Base-by-base conservation (phyloP, 257 asterid species). In the Cruciata laevipes region DNA sequence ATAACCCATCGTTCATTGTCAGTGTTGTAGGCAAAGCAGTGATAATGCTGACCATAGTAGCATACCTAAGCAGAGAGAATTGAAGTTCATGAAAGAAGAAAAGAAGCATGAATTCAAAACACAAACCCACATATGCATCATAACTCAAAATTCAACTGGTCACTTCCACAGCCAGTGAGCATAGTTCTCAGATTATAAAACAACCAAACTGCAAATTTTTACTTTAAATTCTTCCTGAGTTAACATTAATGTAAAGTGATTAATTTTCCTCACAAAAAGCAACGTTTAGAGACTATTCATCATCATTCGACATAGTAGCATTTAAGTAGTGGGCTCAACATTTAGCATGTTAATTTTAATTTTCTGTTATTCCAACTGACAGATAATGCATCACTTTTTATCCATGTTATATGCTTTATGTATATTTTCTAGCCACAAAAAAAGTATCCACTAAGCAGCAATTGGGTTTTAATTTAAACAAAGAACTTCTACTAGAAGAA, bases 41-140 rank as follows among this genome's bases (percentile, higher is more conserved):
- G 96, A 78, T 94, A 94, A 81, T 94, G 99, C 79, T 90, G 95
- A 69, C 99, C 97, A 60, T 90, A 90, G 76, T 88, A 83, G 82
- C 88, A 83, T 65, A 83, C 88, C 88, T 83, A 66, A 16, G n/a
- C 14, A 38, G 31, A 64, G 37, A 49, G 64, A 63, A 47, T 14
- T 47, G 16, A 16, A 35, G 40, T 47, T 65, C 58, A 51, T 16
- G 9, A 61, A 57, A 37, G 11, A 6, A 23, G 6, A 37, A 40
- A 44, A 31, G 58, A 27, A 20, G 33, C 68, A 14, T 12, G 40
- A 4, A 24, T 57, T 20, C 65, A 63, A 2, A 69, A 18, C 65
- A 38, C 55, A 47, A 27, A 5, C 55, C 55, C n/a, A 47, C 55
- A 17, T 5, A 47, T 2, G 21, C 55, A 47, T 42, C 51, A 11